These are phyloP conservation scores for Sphagnum contortum DNA, from an alignment of 225 moss, liverwort and hornwort species.

Conservation along the genomic window DNA sequence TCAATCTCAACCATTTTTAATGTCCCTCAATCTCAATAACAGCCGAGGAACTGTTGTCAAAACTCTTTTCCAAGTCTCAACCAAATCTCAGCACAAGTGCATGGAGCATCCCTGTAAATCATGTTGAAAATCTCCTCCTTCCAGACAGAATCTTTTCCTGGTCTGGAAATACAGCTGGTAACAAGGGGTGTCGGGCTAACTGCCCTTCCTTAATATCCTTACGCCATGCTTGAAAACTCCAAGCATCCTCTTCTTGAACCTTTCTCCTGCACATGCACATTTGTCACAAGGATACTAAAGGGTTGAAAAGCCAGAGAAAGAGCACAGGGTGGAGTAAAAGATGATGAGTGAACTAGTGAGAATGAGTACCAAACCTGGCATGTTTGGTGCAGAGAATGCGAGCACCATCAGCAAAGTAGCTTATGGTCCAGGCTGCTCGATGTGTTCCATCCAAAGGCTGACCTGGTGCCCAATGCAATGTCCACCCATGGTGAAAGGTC, in stretches of 20 bases:
- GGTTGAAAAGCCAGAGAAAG: background rate
- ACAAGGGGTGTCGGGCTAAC: conserved; percentile 27
- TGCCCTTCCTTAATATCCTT: conserved; percentile 52
- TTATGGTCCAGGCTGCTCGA: conserved; percentile 53
- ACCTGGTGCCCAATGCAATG: conserved; percentile 51
- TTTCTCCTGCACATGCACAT: conserved; percentile 19
- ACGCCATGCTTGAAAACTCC: conserved; percentile 40
- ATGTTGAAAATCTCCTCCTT: background rate
- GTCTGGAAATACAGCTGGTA: conserved; percentile 33
- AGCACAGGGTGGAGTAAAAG: background rate
- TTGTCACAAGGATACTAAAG: background rate
- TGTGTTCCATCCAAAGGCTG: conserved; percentile 19
- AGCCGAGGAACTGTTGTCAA: too few relatives aligned
- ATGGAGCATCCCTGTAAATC: too few relatives aligned
- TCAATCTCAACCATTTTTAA: too few relatives aligned
- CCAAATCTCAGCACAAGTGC: too few relatives aligned
- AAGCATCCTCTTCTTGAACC: conserved; percentile 50
- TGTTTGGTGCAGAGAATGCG: conserved; percentile 29
- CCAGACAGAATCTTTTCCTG: background rate
- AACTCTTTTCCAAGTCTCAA: too few relatives aligned
- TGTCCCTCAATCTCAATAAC: too few relatives aligned
- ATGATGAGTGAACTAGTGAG: background rate
- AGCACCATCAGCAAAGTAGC: conserved; percentile 53
- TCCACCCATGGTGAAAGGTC: conserved; percentile 58
- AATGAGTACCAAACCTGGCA: conserved; percentile 13